Conservation (phyloP, 2,329 filamentous ascomycete species). For the Colletotrichum graminicola region DNA sequence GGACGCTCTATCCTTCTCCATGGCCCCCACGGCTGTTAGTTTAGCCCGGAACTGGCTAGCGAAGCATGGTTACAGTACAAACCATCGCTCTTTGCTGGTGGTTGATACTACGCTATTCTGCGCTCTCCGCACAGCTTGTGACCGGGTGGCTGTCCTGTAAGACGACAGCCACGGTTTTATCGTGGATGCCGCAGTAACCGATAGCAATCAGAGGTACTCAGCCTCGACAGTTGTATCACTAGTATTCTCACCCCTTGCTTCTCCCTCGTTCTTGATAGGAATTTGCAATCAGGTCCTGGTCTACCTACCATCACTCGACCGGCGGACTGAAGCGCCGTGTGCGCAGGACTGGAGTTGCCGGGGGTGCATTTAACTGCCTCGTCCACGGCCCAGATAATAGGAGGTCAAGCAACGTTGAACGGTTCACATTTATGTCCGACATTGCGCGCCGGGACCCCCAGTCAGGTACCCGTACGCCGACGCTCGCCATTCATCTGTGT, state of each 20-base stretch:
- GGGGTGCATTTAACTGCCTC: conserved; percentile 7
- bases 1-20: neutral
- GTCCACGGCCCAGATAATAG: neutral
- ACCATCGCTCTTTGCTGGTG: neutral
- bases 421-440: neutral
- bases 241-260: neutral
- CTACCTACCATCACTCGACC: neutral
- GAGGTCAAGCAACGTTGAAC: conserved; percentile 30
- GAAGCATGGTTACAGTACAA: neutral
- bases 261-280: neutral
- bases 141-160: too few species aligned
- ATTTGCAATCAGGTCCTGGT: neutral
- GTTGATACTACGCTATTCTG: neutral
- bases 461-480: conserved; percentile 14
- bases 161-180: neutral
- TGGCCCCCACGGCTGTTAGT: conserved; percentile 6
- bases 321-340: neutral
- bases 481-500: neutral
- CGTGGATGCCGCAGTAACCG: conserved; percentile 16
- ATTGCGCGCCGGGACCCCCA: conserved; percentile 1
- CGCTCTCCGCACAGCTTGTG: neutral
- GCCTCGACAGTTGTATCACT: neutral
- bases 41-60: neutral
- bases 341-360: conserved; percentile 19
- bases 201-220: conserved; percentile 3